Percentiles rank a stretch among this genome's conserved stretches.
These are phyloP conservation scores for Wallacemonas sp. DNA, from an alignment of 208 protist species.

Conservation along the genomic window DNA sequence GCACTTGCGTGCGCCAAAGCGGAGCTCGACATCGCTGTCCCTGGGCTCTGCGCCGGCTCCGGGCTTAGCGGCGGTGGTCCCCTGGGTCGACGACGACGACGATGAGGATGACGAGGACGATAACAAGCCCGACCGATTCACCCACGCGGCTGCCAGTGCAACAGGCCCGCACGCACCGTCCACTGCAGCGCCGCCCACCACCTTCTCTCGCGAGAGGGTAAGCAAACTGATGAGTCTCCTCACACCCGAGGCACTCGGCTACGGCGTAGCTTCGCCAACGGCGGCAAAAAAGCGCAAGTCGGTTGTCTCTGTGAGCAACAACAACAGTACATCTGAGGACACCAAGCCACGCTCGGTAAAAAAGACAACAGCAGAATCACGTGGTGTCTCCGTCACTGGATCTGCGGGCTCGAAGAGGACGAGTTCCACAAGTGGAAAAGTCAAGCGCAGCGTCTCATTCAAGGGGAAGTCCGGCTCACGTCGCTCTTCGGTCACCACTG, in stretches of 20 bases:
- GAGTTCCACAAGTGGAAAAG: background rate
- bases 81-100: background rate
- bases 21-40: background rate
- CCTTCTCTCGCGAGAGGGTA: slow-evolving; percentile 36
- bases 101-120: background rate
- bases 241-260: slow-evolving; percentile 46
- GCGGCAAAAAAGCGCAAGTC: slow-evolving; percentile 9
- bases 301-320: background rate
- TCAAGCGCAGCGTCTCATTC: slow-evolving; percentile 2
- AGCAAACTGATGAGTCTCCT: slow-evolving; percentile 41
- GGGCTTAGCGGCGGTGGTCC: no score
- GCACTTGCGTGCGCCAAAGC: background rate
- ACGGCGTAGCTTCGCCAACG: slow-evolving; percentile 8
- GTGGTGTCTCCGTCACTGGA: background rate
- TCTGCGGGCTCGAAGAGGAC: background rate
- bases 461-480: slow-evolving; percentile 1
- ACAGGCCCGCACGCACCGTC: background rate
- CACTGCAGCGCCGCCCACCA: background rate
- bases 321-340: background rate
- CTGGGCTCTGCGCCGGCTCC: no score
- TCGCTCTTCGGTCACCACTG: background rate
- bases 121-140: background rate
- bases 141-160: no score
- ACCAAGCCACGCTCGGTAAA: background rate
- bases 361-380: background rate